Evolutionary conservation across 2,329 filamentous ascomycete species (phyloP), one percentile per base, ranked within the genome.

Genomic region (Microsporum ferrugineum): DNA sequence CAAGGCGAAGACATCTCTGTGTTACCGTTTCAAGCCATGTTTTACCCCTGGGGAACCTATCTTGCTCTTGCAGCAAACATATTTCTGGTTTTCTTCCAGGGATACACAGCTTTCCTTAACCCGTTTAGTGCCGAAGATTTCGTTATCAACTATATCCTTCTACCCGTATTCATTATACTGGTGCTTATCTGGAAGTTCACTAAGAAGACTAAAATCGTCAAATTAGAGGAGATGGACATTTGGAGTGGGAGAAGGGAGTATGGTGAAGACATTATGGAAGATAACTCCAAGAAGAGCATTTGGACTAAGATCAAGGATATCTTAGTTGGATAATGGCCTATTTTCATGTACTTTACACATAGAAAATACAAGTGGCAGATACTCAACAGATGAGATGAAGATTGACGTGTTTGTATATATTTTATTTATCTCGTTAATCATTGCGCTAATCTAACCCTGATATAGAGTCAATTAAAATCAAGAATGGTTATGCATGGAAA

Each of bases 141-240:
- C 65, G 78, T 84, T 34, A 76, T 81, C 58, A 80, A 79, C 63
- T 84, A 83, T 65, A 79, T 82, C 59, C 73, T 83, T 65, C 64
- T 83, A 0, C 79, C 78, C 0, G 68, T 82, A 1, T 82, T 82
- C 61, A 71, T 72, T 1, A 60, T 79, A 1, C 75, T 80, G 29
- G 78, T 75, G 39, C 62, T 78, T 17, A 72, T 70, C 0, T 82
- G 78, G 67, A 82, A 82, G 64, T 62, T 79, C 7, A 71, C 68
- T 61, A 70, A 73, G 60, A 72, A 71, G 62, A 76, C 75, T 1
- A 69, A 66, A 57, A 66, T 72, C 55, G 71, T 76, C 0, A 69
- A 68, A 31, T 45, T 74, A 36, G 64, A 68, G 39, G 74, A 76
- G 51, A 73, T 75, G 66, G 72, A 76, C 65, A 73, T 75, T 33